Base-by-base conservation (phyloP, 2,329 filamentous ascomycete genomes). In the Hypoxylon sp. region DNA sequence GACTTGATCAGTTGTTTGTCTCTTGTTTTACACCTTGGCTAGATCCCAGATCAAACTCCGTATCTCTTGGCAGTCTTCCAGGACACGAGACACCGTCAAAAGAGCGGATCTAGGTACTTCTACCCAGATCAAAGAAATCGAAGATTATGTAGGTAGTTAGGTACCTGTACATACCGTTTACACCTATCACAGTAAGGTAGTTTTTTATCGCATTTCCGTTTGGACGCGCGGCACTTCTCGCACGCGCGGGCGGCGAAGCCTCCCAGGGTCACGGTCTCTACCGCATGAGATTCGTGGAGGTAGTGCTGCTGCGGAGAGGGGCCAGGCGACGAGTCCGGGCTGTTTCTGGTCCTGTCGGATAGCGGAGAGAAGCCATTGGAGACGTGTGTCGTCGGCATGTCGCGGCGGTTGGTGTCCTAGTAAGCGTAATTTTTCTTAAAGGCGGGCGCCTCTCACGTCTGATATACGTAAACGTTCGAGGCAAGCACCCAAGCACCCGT, bases 171-270 rank as follows among this genome's bases (percentile, higher is more conserved):
- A 52, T 72, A 76, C 74, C 74, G 72, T 44, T 67, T 71, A 62
- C 74, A 76, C 41, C 74, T 68, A 26, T 75, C 73, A 59, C 74
- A 76, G 34, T 65, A 68, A 1, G 74, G 74, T 48, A 76, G 52
- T 49, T 73, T 75, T 61, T 76, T 76, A 52, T 76, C 74, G 56
- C 74, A 76, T 59, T 74, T 74, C 44, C 74, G 68, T 41, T 76
- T 76, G 1, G 73, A 75, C 2, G 72, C 67, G 17, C 74, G 71
- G 49, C 74, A 76, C 61, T 76, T 76, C 68, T 76, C 74, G 41
- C 74, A 76, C 30, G 74, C 74, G 54, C 74, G 70, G 6, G 73
- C 65, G 7, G 74, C 72, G 37, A 70, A 59, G 4, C 59, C 50
- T 8, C 68, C 64, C 20, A 62, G 22, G 56, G 56, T 37, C 24